Evolutionary conservation across 1,284 basidiomycete species (phyloP).

Genomic region (Rugosomyces carneus): DNA sequence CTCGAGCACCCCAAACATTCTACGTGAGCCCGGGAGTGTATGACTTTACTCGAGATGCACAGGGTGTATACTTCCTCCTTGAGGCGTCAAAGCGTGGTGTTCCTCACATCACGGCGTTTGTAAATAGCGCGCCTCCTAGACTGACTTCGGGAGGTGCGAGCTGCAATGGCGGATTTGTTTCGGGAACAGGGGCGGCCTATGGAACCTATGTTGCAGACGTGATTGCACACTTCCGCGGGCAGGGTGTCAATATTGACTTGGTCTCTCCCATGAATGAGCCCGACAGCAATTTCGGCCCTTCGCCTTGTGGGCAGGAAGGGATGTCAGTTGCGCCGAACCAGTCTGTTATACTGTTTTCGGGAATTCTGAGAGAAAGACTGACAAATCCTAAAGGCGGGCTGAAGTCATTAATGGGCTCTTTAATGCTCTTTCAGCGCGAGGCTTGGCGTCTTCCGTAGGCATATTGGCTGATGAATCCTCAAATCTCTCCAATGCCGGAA

Average conservation of each 20-base stretch:
- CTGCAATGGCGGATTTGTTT: constrained; percentile 28
- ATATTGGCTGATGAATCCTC: constrained; percentile 33
- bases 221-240: constrained; percentile 26
- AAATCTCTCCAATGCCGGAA: constrained; percentile 21
- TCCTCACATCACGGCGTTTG: constrained; percentile 28
- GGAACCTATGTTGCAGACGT: constrained; percentile 32
- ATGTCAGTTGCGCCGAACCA: constrained; percentile 30
- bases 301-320: constrained; percentile 33
- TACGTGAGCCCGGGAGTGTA: constrained; percentile 35
- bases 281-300: constrained; percentile 31
- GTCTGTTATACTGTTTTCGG: constrained; percentile 18
- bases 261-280: constrained; percentile 37
- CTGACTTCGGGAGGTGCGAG: constrained; percentile 29
- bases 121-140: constrained; percentile 30
- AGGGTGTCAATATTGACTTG: constrained; percentile 27
- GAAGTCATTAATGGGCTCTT: constrained; percentile 31
- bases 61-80: constrained; percentile 34
- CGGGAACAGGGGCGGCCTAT: constrained; percentile 28
- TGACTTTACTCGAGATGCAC: constrained; percentile 33
- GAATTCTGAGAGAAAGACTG: background rate
- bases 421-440: constrained; percentile 23
- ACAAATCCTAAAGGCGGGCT: constrained; percentile 22
- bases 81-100: constrained; percentile 27
- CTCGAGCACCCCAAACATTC: constrained; percentile 35
- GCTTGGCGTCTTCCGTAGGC: constrained; percentile 25